Base-by-base conservation (phyloP, 495 filamentous ascomycete species). In the Chaetomium cochliodes region DNA sequence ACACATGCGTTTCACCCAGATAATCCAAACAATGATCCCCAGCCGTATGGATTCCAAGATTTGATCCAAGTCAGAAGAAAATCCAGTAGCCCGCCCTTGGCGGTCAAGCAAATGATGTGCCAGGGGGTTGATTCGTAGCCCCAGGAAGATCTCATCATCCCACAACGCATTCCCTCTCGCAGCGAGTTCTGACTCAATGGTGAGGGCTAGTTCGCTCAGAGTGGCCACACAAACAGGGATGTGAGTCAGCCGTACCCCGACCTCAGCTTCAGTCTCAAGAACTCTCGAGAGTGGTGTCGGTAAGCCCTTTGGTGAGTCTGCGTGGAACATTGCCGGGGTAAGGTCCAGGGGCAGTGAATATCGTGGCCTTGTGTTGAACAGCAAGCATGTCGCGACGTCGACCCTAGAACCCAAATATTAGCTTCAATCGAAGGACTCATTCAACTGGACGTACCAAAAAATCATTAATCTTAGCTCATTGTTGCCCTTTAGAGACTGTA, bases 1-100 rank as follows among this genome's bases (percentile, higher is more conserved):
- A n/a, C 44, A 47, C 44, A 47, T 47, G 44, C 44, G 44, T 47
- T 47, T 47, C 44, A 20, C 44, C 44, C 44, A 47, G 44, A 47
- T 47, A 47, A 47, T 47, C 44, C 44, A 47, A 47, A 47, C 16
- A 16, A 47, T 47, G 11, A 47, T 8, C 44, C 44, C 44, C 12
- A 47, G 7, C n/a, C 44, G 44, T 47, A 47, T n/a, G 44, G 44
- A 47, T n/a, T 47, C 44, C 44, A 47, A 47, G 7, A 8, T 47
- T 8, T n/a, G 44, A 47, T 47, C 11, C 44, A 47, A 47, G n/a
- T 47, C 8, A 47, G 44, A 20, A 47, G 44, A 47, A n/a, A 47
- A 47, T 47, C 44, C n/a, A 12, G 44, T n/a, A 47, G 44, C n/a
- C 12, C 11, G 44, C 15, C 44, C 16, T n/a, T 6, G 4, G 44